Base-by-base conservation (phyloP, 345 rosid species). In the Populus deltoides region DNA sequence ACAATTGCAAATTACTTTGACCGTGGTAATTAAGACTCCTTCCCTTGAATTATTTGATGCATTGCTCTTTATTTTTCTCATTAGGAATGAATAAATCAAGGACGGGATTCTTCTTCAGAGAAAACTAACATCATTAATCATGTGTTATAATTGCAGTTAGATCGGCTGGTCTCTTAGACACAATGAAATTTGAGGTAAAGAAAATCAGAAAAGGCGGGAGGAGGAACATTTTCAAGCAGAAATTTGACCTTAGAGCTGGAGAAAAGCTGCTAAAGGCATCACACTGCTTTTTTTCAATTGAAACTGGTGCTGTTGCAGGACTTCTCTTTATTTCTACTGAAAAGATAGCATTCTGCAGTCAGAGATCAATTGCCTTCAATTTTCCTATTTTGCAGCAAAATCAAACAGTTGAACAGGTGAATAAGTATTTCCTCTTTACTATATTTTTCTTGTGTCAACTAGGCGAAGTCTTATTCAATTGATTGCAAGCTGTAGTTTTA, bases 231-330 rank as follows among this genome's bases (percentile, higher is more conserved):
- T 88, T 88, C 82, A 83, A 77, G 81, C 76, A 86, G 16, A 39
- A 77, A 29, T 88, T 88, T 39, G 81, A 76, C 29, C 78, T 66
- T 53, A 73, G 6, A 31, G 86, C 85, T 73, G 86, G 78, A 18
- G 90, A 88, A 68, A 67, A 81, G 78, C 78, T 88, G 20, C 71
- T 88, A 35, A 88, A 86, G 81, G 90, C 89, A 36, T 88, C 87
- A 12, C 86, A 86, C 59, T 88, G 90, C 80, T 86, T 84, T 35
- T 74, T 86, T 33, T 84, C 86, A 16, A 88, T 87, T 17, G 77
- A 87, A 17, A 65, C 79, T 13, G 89, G 90, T 62, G 87, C 90
- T 12, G 84, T 86, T 72, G 82, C 85, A 2, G 90, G 89, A n/a
- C 80, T 88, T 29, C 83, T 88, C 71, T 86, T 86, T 72, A 77